These are phyloP conservation scores for Licmophora abbreviata DNA, from an alignment of 108 stramenopile species.

Conservation along the genomic window DNA sequence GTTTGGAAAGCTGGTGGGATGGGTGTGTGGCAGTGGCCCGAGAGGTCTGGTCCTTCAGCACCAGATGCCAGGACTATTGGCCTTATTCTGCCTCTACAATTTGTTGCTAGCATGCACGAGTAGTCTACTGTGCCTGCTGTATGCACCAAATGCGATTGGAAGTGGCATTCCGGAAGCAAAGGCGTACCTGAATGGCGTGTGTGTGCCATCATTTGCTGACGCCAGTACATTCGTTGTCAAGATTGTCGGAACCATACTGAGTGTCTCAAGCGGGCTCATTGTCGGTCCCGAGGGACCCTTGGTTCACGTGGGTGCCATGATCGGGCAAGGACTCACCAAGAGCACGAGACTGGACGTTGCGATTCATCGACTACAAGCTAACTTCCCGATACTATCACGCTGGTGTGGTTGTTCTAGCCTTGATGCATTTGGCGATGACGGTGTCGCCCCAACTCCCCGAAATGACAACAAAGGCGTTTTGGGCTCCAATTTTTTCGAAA, in stretches of 20 bases:
- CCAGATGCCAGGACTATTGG: no score
- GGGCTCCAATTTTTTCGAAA: no score
- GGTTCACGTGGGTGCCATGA: not conserved
- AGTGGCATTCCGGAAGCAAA: conserved; percentile 1
- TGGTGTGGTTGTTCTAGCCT: not conserved
- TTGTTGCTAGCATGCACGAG: not conserved
- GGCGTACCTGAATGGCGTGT: not conserved
- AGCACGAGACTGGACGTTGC: not conserved
- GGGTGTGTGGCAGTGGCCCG: no score
- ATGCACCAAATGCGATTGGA: not conserved
- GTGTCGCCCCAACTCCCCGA: no score
- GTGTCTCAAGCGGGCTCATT: not conserved
- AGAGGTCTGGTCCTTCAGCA: no score
- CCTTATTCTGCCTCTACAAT: no score
- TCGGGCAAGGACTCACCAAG: not conserved
- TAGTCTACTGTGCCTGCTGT: not conserved
- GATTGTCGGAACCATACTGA: not conserved
- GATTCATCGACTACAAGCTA: not conserved
- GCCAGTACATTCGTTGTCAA: not conserved
- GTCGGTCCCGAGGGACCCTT: not conserved
- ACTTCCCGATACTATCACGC: not conserved
- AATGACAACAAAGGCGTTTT: no score
- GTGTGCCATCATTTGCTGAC: conserved; percentile 1
- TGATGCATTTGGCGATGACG: no score
- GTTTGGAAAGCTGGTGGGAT: no score